Conservation (phyloP, 192 early-diverging fungal genomes). For the Coemansia sp. region DNA sequence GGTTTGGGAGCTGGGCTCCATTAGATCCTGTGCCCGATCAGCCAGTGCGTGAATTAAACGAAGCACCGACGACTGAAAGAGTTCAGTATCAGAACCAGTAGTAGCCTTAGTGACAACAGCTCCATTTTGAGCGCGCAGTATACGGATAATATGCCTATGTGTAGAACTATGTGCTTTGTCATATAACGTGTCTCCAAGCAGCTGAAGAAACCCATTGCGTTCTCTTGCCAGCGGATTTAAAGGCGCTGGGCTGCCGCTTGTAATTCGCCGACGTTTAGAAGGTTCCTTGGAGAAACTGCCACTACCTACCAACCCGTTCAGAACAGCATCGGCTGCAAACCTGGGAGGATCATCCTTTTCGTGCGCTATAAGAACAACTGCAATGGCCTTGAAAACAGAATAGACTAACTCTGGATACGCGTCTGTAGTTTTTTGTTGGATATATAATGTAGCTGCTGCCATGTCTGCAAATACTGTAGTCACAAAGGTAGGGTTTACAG, state of each 20-base stretch:
- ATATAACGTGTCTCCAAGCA: slow-evolving; percentile 17
- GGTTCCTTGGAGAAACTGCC: neutral
- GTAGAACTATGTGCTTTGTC: neutral
- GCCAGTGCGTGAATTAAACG: slow-evolving; percentile 13
- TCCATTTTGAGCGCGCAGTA: slow-evolving; percentile 20
- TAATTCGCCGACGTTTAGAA: slow-evolving; percentile 7
- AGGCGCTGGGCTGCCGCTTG: neutral
- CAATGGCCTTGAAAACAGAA: slow-evolving; percentile 1
- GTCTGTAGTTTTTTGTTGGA: neutral
- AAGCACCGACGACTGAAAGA: neutral
- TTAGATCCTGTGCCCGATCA: slow-evolving; percentile 2
- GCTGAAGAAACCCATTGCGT: neutral
- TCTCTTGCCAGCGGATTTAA: neutral
- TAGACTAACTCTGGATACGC: neutral
- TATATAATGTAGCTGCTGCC: neutral
- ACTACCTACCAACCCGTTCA: slow-evolving; percentile 15
- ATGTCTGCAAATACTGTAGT: slow-evolving; percentile 15
- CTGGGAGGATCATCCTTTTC: neutral
- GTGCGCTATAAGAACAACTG: neutral
- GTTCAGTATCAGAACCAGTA: neutral
- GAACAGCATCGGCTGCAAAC: slow-evolving; percentile 22
- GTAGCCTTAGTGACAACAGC: slow-evolving; percentile 3
- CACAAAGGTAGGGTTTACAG: slow-evolving; percentile 24
- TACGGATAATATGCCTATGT: slow-evolving; percentile 16
- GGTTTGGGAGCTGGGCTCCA: neutral